Base-by-base conservation (phyloP, 805 yeast species). In the Myxozyma udenii region DNA sequence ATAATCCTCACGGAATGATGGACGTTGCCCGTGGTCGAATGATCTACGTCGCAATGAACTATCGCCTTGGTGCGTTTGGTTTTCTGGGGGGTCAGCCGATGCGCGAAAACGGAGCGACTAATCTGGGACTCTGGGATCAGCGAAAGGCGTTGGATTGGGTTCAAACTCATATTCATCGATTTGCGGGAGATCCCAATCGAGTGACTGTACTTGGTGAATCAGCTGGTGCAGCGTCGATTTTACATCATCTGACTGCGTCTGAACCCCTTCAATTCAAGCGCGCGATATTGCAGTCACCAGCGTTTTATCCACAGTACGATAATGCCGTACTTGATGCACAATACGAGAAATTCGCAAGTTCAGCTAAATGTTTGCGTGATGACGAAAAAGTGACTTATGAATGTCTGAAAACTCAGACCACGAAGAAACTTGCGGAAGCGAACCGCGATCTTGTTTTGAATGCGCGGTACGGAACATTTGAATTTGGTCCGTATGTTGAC, bases 151-250 rank as follows among this genome's bases (percentile, higher is more conserved):
- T 69, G 25, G 59, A 64, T 18, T 72, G 76, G 76, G 63, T 66
- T 16, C 51, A 62, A 35, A 62, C 64, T 35, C 64, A 71, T 55
- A 71, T 71, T 44, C 57, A 40, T 9, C 43, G 48, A 25, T 71
- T 71, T 56, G 74, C 74, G 12, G 75, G 76, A 23, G 63, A 72
- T 49, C 64, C 69, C 1, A 53, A 61, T 25, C 58, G 55, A 48
- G 65, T 72, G 18, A 69, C 73, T 1, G 58, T 72, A n/a, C 62
- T 67, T 56, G 75, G 76, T 7, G 69, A 68, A 54, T 59, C 67
- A 39, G 74, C 76, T 9, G 76, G 75, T 24, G 73, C 28, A 24
- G 73, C 53, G 46, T 71, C 71, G 64, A 66, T 48, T 55, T 49
- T 45, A 53, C 70, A 55, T 64, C 71, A 26, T 65, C 65, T 41